Conservation (phyloP, 345 rosid genomes). For the Brassica rapa region DNA sequence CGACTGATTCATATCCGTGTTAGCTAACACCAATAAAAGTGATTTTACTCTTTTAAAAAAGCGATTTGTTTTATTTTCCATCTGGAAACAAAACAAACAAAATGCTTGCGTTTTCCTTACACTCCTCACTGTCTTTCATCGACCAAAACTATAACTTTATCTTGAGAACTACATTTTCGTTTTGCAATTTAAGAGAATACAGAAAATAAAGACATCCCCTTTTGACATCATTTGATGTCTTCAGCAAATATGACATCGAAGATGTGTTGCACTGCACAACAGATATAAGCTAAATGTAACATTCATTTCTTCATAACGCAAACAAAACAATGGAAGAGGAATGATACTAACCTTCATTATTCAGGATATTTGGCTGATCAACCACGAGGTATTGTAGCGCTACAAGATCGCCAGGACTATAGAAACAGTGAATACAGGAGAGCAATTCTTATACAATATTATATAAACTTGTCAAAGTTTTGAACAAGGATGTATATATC, state of each 20-base stretch:
- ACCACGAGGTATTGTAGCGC: slow-evolving; percentile 66
- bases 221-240: slow-evolving; percentile 42
- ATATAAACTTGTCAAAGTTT: slow-evolving; percentile 2
- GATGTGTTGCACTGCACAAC: slow-evolving; percentile 56
- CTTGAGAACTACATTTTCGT: neutral
- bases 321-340: slow-evolving; percentile 4
- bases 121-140: slow-evolving; percentile 4
- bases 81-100: neutral
- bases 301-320: neutral
- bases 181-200: neutral
- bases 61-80: neutral
- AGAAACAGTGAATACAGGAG: slow-evolving; percentile 1
- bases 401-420: slow-evolving; percentile 59
- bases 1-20: neutral
- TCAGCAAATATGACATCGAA: slow-evolving; percentile 64
- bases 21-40: neutral
- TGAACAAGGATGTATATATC: neutral
- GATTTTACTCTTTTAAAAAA: neutral
- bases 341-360: slow-evolving; percentile 60
- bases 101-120: neutral
- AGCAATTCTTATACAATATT: neutral
- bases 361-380: slow-evolving; percentile 81
- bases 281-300: neutral
- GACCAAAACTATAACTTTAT: neutral
- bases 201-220: neutral